Base-by-base conservation (phyloP, 2,329 filamentous ascomycete genomes). In the Nemania sp. region DNA sequence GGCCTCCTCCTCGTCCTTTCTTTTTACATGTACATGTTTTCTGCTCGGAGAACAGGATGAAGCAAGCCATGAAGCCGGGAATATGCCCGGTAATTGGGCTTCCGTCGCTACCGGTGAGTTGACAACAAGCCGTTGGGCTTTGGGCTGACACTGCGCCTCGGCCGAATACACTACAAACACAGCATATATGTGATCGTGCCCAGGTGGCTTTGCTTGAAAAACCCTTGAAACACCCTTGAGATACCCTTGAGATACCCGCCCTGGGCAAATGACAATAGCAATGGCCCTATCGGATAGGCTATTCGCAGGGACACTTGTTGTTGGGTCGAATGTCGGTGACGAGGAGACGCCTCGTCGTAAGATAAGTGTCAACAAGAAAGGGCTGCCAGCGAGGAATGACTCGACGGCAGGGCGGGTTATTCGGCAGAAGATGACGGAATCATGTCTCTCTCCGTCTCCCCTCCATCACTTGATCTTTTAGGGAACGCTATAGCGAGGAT, bases 111-210 rank as follows among this genome's bases (percentile, higher is more conserved):
- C 21, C 43, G 42, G 49, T 49, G 42, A 53, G 2, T 32, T 57
- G 45, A 53, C 54, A 46, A 48, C 13, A 40, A 47, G 34, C 17
- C 49, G 39, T 61, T 54, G 54, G 59, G 51, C 51, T 59, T 61
- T 54, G 54, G 59, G 51, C 51, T 59, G 40, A 34, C 9, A 37
- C 46, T 55, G 55, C 55, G 59, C 51, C 46, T 55, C 55, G 12
- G 40, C 54, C 50, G 35, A 37, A 43, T 54, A 50, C n/a, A n/a
- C n/a, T 29, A 29, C 25, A 29, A 29, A 29, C 25, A n/a, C n/a
- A 32, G 40, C 37, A 53, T 45, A 32, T 32, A 54, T 35, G 37
- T 54, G 29, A 47, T 50, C 35, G 29, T 40, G 45, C 29, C 29
- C 18, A 45, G 29, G 50, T 54, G 29, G 54, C 49, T 25, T 46